phyloP scores from a whole-genome alignment of 306 rosid genomes.

The Pterocarpus macrocarpus region DNA sequence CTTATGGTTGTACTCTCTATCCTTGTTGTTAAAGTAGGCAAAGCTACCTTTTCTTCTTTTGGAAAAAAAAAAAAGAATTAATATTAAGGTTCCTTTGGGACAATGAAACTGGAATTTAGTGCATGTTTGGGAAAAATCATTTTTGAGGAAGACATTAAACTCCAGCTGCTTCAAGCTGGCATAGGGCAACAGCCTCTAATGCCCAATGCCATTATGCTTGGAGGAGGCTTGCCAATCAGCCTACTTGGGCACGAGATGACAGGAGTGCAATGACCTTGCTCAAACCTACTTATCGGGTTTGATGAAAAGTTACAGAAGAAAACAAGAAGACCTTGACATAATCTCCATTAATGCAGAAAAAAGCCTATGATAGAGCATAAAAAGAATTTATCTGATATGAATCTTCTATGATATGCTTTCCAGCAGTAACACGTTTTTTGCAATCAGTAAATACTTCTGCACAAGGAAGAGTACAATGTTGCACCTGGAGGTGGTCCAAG shows the following conservation, averaged over 20 bases:
- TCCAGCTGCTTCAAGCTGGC: constrained; percentile 21
- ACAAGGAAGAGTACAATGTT: constrained; percentile 40
- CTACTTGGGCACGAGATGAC: constrained; percentile 21
- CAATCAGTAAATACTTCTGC: constrained; percentile 14
- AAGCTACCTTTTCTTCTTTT: neutral
- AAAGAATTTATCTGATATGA: constrained; percentile 12
- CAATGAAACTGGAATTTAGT: constrained; percentile 23
- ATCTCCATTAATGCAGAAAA: neutral
- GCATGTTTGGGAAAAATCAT: neutral
- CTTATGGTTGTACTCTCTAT: neutral
- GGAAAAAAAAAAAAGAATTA: neutral
- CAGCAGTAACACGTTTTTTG: constrained; percentile 18
- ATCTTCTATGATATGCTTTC: constrained; percentile 30
- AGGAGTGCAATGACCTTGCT: constrained; percentile 27
- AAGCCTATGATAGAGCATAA: constrained; percentile 11
- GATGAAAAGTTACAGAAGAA: constrained; percentile 7
- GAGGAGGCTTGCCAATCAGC: constrained; percentile 13
- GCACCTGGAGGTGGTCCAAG: constrained; percentile 95
- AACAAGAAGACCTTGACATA: neutral
- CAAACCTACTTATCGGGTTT: constrained; percentile 20
- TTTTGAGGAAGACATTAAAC: constrained; percentile 12
- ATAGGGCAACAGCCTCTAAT: constrained; percentile 30
- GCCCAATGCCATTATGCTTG: constrained; percentile 24
- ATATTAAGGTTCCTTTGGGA: constrained; percentile 17
- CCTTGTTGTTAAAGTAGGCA: constrained; percentile 12